Conservation (phyloP, 208 protist species). For the Wallacemonas sp. region DNA sequence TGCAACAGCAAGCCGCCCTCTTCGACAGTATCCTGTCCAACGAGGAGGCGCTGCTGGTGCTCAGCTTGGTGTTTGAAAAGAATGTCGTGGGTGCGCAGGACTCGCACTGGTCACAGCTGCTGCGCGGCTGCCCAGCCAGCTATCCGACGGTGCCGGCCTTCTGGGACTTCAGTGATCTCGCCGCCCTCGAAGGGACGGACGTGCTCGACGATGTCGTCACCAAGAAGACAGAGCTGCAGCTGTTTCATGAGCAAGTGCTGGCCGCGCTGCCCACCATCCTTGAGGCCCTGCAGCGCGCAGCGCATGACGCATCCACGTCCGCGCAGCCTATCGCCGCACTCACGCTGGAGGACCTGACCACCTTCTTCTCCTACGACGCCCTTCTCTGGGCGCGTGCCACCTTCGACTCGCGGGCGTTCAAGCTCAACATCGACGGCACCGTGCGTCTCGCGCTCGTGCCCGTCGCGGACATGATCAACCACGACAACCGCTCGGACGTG, state of each 20-base stretch:
- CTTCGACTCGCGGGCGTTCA: conserved; percentile 91
- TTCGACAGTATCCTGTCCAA: conserved; percentile 32
- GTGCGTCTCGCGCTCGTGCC: conserved; percentile 77
- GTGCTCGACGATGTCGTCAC: conserved; percentile 80
- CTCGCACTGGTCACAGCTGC: conserved; percentile 73
- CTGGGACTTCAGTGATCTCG: conserved; percentile 66
- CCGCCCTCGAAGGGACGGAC: conserved; percentile 75
- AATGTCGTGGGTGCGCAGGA: conserved; percentile 38
- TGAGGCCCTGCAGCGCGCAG: conserved; percentile 18
- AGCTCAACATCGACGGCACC: conserved; percentile 78
- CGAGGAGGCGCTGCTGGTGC: conserved; percentile 81
- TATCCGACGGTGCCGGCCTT: conserved; percentile 80
- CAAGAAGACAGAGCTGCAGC: conserved; percentile 47
- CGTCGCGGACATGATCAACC: conserved; percentile 91
- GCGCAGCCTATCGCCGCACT: not conserved
- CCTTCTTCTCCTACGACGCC: conserved; percentile 49
- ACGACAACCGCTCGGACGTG: conserved; percentile 76
- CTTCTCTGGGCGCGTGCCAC: conserved; percentile 83
- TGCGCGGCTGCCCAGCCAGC: conserved; percentile 46
- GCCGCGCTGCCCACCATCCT: conserved; percentile 34
- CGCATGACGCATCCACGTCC: not conserved
- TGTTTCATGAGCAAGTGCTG: conserved; percentile 47
- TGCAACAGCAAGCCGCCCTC: conserved; percentile 38
- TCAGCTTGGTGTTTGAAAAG: conserved; percentile 78
- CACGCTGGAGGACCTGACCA: conserved; percentile 20